Evolutionary conservation across 805 yeast species (phyloP), one percentile per base, ranked within the genome.

Genomic region (Metschnikowia cubensis): DNA sequence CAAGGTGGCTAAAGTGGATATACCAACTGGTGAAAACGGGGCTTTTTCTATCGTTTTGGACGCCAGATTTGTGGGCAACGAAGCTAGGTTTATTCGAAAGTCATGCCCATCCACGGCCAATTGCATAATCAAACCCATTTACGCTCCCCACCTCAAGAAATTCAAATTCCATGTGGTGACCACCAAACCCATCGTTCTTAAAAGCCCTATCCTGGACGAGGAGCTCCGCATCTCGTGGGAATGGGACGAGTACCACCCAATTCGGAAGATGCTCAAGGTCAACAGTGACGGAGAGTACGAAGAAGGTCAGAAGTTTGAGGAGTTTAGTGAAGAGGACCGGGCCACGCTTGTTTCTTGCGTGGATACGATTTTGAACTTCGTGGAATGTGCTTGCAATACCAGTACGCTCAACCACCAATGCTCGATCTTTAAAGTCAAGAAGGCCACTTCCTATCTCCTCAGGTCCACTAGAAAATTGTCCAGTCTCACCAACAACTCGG

Each of bases 151-250:
- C 8, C 62, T 59, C 11, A 64, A 67, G 37, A 45, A 61, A 0
- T 66, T 77, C 44, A 77, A 75, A 48, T 83, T 87, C 60, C 71
- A 81, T 7, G 73, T 88, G 8, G 71, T 71, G 29, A 80, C 96
- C 0, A 65, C 75, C 1, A 76, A 72, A 43, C 79, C 80, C 2
- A 79, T 91, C 25, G 71, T 39, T 11, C 54, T 73, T 21, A 58
- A 58, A 34, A 48, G 61, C 2, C 55, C 55, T 2, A 63, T 59
- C 2, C 13, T 74, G 46, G 66, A 75, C 8, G 80, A 83, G 36
- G 97, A 91, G 61, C 67, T 92, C 18, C 77, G 91, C 0, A 66
- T 89, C 8, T 80, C 83, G 1, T 92, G 98, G 98, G 88, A 85
- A 52, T 92, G 97, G 96, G 96, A 90, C 61, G 62, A 67, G 3